Base-by-base conservation (phyloP, 78 protist genomes). In the Cavenderia fasciculata region DNA sequence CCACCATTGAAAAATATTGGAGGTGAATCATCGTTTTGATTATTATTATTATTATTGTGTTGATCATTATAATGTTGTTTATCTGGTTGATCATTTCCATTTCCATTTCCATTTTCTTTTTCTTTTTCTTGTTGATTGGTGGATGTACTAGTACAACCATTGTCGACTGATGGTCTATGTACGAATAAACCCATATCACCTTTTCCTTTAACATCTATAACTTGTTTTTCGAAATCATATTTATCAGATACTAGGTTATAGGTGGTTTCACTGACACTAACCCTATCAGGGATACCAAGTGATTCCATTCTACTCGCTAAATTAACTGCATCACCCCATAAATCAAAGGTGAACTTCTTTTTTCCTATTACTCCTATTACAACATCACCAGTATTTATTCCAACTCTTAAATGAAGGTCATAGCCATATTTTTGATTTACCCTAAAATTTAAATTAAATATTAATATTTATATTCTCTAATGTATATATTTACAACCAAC, bases 261-360 rank as follows among this genome's bases (percentile, higher is more conserved):
- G 19, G 72, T 63, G n/a, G 14, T 40, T 21, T 63, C 72, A 21
- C 72, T 63, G 12, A 63, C 72, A 40, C 72, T 38, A 19, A 63
- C 38, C 72, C 38, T 63, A 38, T 63, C 47, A 5, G 72, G 72
- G 4, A 34, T 21, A 5, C 72, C 72, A 3, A 47, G 38, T 38
- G 51, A 38, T 38, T 63, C 72, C 72, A 63, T 63, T 63, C 72
- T 63, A 38, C 72, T 63, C 2, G 94, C 94, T n/a, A 88, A 21
- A 44, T 38, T 54, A 14, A 73, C 85, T 18, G 94, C 46, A 16
- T 88, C 94, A 8, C 94, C 94, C 85, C 85, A 88, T 40, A 88
- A 46, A 51, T 88, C 94, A 59, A 68, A 75, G 19, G 86, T 49
- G 7, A 65, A 51, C 36, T 73, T 88, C 10, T 75, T 88, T 29